phyloP scores from a whole-genome alignment of 2,329 filamentous ascomycete species.

The Paraphoma sp. region DNA sequence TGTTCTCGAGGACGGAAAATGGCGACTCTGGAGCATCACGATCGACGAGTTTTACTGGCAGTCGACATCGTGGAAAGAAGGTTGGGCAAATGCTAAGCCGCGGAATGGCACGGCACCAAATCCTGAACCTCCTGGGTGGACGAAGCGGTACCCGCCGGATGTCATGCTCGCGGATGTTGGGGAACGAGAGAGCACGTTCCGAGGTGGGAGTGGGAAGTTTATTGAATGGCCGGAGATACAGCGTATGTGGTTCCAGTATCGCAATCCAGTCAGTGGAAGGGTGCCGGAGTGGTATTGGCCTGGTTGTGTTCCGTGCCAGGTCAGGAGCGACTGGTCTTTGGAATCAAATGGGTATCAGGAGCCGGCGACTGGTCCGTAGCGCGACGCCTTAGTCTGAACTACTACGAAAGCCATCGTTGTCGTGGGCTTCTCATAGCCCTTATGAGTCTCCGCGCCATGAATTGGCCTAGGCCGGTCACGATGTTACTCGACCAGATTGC shows the following conservation, averaged over 20 bases:
- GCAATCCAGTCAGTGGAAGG: slow-evolving; percentile 30
- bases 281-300: slow-evolving; percentile 30
- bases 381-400: too few species aligned
- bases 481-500: not conserved
- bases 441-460: too few species aligned
- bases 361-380: slow-evolving; percentile 15
- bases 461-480: too few species aligned
- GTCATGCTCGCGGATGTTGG: slow-evolving; percentile 25
- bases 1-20: slow-evolving; percentile 29
- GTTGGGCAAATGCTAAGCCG: slow-evolving; percentile 27
- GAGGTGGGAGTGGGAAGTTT: slow-evolving; percentile 24
- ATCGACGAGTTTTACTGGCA: slow-evolving; percentile 39
- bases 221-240: slow-evolving; percentile 34
- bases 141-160: slow-evolving; percentile 30
- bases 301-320: slow-evolving; percentile 31
- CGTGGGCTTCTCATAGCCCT: too few species aligned
- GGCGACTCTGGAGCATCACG: slow-evolving; percentile 34
- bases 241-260: slow-evolving; percentile 33
- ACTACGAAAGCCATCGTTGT: too few species aligned
- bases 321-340: slow-evolving; percentile 24
- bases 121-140: slow-evolving; percentile 26
- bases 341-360: slow-evolving; percentile 32
- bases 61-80: slow-evolving; percentile 28
- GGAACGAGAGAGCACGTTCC: slow-evolving; percentile 27
- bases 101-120: slow-evolving; percentile 21